Conservation (phyloP, 768 basidiomycete genomes). For the Candolleomyces eurysporus region DNA sequence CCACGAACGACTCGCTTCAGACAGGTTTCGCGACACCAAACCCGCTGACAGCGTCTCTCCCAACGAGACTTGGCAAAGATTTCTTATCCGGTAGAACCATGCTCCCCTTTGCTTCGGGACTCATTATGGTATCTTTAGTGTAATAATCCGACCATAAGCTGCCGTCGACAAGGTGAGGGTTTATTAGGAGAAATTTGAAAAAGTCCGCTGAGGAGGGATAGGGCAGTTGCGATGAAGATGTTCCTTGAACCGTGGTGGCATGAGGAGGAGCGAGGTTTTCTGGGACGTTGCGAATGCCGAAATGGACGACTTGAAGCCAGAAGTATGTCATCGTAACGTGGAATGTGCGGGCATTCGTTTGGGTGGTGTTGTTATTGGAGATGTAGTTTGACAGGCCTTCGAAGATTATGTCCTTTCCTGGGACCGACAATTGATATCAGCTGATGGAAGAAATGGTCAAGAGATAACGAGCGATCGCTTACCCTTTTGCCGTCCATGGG, state of each 20-base stretch:
- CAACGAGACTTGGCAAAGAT: slow-evolving; percentile 37
- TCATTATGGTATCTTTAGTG: slow-evolving; percentile 43
- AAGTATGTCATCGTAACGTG: slow-evolving; percentile 51
- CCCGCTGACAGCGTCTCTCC: slow-evolving; percentile 28
- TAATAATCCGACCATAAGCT: slow-evolving; percentile 44
- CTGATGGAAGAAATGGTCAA: too few species aligned
- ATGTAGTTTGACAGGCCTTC: slow-evolving; percentile 41
- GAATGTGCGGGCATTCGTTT: slow-evolving; percentile 36
- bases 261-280: background rate
- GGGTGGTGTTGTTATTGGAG: slow-evolving; percentile 28
- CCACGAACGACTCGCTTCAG: too few species aligned
- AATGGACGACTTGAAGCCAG: slow-evolving; percentile 50
- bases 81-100: slow-evolving; percentile 49
- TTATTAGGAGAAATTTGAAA: slow-evolving; percentile 35
- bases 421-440: too few species aligned
- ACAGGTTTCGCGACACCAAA: background rate
- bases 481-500: slow-evolving; percentile 43
- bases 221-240: background rate
- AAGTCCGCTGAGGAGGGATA: slow-evolving; percentile 27
- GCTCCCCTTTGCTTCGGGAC: slow-evolving; percentile 30
- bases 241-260: slow-evolving; percentile 1
- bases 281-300: slow-evolving; percentile 35
- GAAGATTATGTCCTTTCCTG: slow-evolving; percentile 46
- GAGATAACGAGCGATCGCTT: background rate
- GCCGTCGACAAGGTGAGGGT: slow-evolving; percentile 40